Conservation (phyloP, 192 early-diverging fungal genomes). For the Nowakowskiella sp. region DNA sequence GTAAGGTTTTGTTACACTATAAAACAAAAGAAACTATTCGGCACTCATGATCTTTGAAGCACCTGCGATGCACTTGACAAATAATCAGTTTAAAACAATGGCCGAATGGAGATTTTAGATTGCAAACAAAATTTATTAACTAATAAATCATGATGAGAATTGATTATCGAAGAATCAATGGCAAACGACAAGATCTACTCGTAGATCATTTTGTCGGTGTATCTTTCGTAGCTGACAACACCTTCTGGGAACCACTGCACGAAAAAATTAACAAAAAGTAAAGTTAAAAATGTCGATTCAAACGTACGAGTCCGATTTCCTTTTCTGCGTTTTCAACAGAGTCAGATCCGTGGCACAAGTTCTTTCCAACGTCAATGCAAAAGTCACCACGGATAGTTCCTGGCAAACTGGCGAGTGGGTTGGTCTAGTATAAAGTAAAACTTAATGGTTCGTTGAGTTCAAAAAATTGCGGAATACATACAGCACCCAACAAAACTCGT, state of each 20-base stretch:
- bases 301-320: conserved; percentile 65
- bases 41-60: too few species aligned
- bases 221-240: conserved; percentile 51
- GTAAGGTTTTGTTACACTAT: too few species aligned
- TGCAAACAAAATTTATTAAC: too few species aligned
- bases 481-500: conserved; percentile 57
- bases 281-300: conserved; percentile 9
- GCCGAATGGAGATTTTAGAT: too few species aligned
- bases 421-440: conserved; percentile 70
- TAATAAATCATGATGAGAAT: too few species aligned
- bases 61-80: too few species aligned
- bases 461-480: not conserved
- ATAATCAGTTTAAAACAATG: too few species aligned
- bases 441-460: not conserved
- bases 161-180: too few species aligned
- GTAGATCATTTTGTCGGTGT: conserved; percentile 62
- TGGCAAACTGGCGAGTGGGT: conserved; percentile 79
- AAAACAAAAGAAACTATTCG: too few species aligned
- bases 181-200: too few species aligned
- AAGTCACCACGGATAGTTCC: conserved; percentile 97
- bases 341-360: conserved; percentile 93
- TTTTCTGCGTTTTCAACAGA: conserved; percentile 78
- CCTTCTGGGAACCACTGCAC: conserved; percentile 67
- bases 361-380: conserved; percentile 69
- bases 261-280: conserved; percentile 16